Conservation (phyloP, 2,329 filamentous ascomycete genomes). For the Epichloe typhina region DNA sequence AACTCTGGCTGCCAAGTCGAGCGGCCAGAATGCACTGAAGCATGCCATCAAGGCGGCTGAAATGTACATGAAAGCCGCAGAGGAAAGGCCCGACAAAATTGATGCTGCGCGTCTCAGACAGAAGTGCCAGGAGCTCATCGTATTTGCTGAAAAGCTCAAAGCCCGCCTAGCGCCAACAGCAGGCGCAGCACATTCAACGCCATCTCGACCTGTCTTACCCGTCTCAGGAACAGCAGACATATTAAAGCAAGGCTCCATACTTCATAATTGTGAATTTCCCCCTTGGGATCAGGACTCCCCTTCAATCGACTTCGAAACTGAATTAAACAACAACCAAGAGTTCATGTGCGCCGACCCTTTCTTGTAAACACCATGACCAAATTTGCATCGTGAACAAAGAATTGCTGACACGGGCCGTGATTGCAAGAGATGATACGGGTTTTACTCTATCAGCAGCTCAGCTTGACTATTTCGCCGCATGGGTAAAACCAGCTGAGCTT, state of each 20-base stretch:
- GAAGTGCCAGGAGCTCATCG: conserved; percentile 58
- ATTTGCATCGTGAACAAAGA: background rate
- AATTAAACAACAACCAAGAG: background rate
- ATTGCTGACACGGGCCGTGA: conserved; percentile 7
- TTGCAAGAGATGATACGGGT: conserved; percentile 48
- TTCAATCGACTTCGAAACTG: conserved; percentile 43
- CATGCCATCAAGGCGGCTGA: conserved; percentile 69
- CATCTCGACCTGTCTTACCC: background rate
- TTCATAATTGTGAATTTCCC: conserved; percentile 74
- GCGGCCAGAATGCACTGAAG: conserved; percentile 47
- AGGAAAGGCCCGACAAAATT: conserved; percentile 41
- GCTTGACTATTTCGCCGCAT: conserved; percentile 62
- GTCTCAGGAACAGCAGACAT: conserved; percentile 26
- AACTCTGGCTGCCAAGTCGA: conserved; percentile 21
- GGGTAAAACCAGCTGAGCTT: conserved; percentile 65
- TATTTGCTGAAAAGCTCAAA: conserved; percentile 66
- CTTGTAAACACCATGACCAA: background rate
- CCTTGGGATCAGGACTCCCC: conserved; percentile 62
- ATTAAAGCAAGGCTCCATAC: conserved; percentile 59
- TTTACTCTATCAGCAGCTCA: conserved; percentile 67
- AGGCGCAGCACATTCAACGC: background rate
- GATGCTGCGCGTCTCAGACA: conserved; percentile 55
- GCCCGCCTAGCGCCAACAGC: conserved; percentile 6
- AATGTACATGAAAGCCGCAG: conserved; percentile 65
- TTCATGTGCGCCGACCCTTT: background rate